These are phyloP conservation scores for Xylaria longipes DNA, from an alignment of 495 filamentous ascomycete species.

Conservation along the genomic window DNA sequence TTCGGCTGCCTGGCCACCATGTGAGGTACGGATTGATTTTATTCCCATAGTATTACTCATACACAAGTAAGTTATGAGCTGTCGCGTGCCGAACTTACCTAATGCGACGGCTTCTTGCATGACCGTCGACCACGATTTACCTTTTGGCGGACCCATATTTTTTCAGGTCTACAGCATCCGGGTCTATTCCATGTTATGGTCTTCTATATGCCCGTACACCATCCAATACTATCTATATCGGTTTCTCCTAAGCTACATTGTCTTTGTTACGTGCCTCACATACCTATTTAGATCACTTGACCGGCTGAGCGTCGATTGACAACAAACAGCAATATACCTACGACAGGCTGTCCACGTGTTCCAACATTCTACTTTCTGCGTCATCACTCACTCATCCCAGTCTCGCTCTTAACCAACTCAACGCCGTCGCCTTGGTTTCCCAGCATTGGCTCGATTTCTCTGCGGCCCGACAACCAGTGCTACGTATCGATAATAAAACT, in stretches of 20 bases:
- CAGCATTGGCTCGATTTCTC: not conserved
- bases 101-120: not conserved
- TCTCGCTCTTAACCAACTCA: not conserved
- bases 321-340: slow-evolving; percentile 1
- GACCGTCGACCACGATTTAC: not conserved
- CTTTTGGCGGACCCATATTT: not conserved
- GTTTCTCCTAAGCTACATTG: too few species aligned
- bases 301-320: not conserved
- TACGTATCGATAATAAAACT: not conserved
- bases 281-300: not conserved
- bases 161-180: not conserved
- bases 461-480: not conserved
- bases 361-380: slow-evolving; percentile 7
- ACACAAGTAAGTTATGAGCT: not conserved
- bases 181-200: not conserved
- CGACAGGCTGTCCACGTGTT: slow-evolving; percentile 12
- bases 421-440: not conserved
- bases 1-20: not conserved
- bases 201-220: not conserved
- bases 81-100: not conserved
- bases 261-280: not conserved
- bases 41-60: not conserved
- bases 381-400: slow-evolving; percentile 20
- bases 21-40: not conserved
- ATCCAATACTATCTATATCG: not conserved